Evolutionary conservation across 257 asterid species (phyloP), one percentile per base, ranked within the genome.

Genomic region (Scutellaria baicalensis): DNA sequence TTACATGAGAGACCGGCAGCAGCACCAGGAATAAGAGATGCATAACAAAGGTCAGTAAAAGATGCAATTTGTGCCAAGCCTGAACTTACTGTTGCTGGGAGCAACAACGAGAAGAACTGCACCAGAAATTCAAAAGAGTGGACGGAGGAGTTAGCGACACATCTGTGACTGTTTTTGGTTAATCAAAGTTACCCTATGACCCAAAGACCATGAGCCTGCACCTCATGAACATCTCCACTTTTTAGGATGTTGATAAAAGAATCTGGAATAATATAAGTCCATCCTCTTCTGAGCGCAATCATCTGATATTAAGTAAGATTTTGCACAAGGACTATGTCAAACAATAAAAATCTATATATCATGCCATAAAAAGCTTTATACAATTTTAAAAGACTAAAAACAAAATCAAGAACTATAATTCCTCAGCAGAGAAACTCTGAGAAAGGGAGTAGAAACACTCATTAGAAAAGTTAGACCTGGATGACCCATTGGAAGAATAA

Each of bases 1-100:
- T 66, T 75, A 80, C 88, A 83, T 69, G 88, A 83, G 73, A 83
- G 85, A 64, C 83, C 77, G 13, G 78, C 81, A 43, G 79, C 82
- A 69, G 83, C 85, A 68, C 81, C 88, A 38, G 82, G 79, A 54
- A 80, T 57, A 40, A 65, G 71, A 56, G 88, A 83, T 59, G 85
- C 85, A 38, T 80, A 80, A 72, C 65, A 80, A 43, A 83, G 85
- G 73, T 83, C 85, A 12, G 83, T 80, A 58, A 75, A 80, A 72
- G 84, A 80, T 62, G 83, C 85, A 69, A 80, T 78, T 59, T 80
- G 85, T 39, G 74, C 80, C 75, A 80, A 73, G 45, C 88, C 82
- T 33, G 85, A 83, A 75, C 69, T 72, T 59, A 75, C 69, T 13
- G 70, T 78, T 69, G 83, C 82, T 66, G 88, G 88, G 70, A 83